Base-by-base conservation (phyloP, 1,284 basidiomycete species). In the Sporisorium sorghi region DNA sequence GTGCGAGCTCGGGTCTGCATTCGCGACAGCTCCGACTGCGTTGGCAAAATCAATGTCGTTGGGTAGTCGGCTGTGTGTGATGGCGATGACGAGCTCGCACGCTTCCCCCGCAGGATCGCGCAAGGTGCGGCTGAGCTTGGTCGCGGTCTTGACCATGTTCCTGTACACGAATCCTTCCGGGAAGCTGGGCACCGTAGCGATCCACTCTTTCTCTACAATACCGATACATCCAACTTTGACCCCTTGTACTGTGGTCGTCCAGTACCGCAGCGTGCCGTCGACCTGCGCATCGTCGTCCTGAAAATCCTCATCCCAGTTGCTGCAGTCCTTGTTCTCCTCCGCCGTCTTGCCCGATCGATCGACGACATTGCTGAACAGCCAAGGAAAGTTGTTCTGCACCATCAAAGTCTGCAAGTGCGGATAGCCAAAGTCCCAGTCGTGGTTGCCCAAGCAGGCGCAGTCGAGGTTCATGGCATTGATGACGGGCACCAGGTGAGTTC, bases 201-300 rank as follows among this genome's bases (percentile, higher is more conserved):
- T 93, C 93, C 93, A 95, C 81, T 81, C 92, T 91, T 91, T 87
- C 84, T 94, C 93, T 0, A 94, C 91, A 0, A 95, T 87, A 3
- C 93, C 93, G 59, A 94, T 90, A 28, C 93, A 82, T 8, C 92
- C 93, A 28, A 94, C 88, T 44, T 88, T 89, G 12, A 92, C 77
- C 0, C 91, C 91, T 24, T 87, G 87, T 39, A 90, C 87, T 75
- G 92, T 90, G 14, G 91, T 85, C 8, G 92, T 87, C 57, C 87
- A 85, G 81, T 88, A 92, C 3, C 69, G 57, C 19, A 78, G 23
- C 15, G 79, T 82, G 2, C 67, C 71, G 4, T 71, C 43, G 12
- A 82, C 73, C 44, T 79, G 78, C 7, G 53, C 47, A 47, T 80
- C 72, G 39, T 69, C 70, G 11, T 90, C 88, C 17, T 87, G 81